Percentiles rank a stretch among this genome's conserved stretches.
Evolutionary conservation across 768 basidiomycete species (phyloP).

Genomic region (Tricholoma furcatifolium): DNA sequence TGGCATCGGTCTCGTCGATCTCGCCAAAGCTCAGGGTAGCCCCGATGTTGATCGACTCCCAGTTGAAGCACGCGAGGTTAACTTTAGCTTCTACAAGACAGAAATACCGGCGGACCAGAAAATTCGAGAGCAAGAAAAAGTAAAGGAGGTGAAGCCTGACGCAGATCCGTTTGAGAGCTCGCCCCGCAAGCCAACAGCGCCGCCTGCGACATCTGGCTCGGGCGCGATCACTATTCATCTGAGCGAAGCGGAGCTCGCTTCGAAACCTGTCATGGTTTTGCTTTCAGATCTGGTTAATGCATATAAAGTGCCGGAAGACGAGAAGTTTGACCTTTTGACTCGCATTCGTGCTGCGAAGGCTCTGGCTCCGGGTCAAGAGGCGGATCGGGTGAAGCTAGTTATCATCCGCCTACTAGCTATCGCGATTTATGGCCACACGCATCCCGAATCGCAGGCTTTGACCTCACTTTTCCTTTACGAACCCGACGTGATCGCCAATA

Average conservation of each 20-base stretch:
- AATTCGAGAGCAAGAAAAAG: slow-evolving; percentile 44
- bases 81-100: slow-evolving; percentile 78
- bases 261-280: slow-evolving; percentile 70
- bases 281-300: slow-evolving; percentile 70
- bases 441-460: slow-evolving; percentile 74
- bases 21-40: slow-evolving; percentile 55
- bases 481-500: slow-evolving; percentile 85
- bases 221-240: slow-evolving; percentile 64
- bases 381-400: slow-evolving; percentile 77
- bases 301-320: slow-evolving; percentile 71
- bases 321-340: slow-evolving; percentile 87
- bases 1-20: slow-evolving; percentile 72
- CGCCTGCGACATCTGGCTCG: slow-evolving; percentile 31
- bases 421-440: slow-evolving; percentile 88
- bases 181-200: slow-evolving; percentile 43
- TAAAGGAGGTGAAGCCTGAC: slow-evolving; percentile 48
- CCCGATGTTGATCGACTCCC: slow-evolving; percentile 63
- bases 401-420: slow-evolving; percentile 81
- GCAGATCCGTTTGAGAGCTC: slow-evolving; percentile 44
- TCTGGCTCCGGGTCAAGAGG: slow-evolving; percentile 54
- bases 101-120: slow-evolving; percentile 34
- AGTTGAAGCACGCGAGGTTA: slow-evolving; percentile 72
- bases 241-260: slow-evolving; percentile 56
- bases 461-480: slow-evolving; percentile 90
- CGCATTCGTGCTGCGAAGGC: slow-evolving; percentile 80